Conservation (phyloP, 2,329 filamentous ascomycete genomes). For the Arthrobotrys sphaeroides region DNA sequence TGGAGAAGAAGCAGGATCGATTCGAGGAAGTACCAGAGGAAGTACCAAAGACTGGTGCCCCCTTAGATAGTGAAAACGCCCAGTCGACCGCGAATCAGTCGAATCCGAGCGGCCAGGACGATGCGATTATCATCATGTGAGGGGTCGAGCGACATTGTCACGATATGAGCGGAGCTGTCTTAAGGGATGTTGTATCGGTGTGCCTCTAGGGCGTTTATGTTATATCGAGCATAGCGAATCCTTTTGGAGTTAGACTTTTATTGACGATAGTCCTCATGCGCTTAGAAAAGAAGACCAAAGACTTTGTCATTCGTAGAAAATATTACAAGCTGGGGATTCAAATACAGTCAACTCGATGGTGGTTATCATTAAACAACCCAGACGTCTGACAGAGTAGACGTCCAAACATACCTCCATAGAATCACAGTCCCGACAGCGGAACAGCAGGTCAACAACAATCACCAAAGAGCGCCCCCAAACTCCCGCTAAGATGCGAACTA, state of each 20-base stretch:
- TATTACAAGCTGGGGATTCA: conserved; percentile 12
- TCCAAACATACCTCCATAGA: neutral
- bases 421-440: neutral
- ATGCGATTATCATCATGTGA: neutral
- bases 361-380: neutral
- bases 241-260: no score
- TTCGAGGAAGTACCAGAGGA: no score
- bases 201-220: no score
- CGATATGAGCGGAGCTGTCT: neutral
- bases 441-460: neutral
- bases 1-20: neutral
- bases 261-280: neutral
- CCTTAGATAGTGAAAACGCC: neutral
- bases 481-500: conserved; percentile 30
- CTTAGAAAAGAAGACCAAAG: neutral
- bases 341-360: conserved; percentile 6
- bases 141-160: neutral
- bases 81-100: neutral
- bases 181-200: no score
- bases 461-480: conserved; percentile 2
- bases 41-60: neutral
- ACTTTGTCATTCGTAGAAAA: conserved; percentile 19
- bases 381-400: neutral
- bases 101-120: neutral
- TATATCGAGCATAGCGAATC: no score